Base-by-base conservation (phyloP, 108 stramenopile species). In the Pseudonitzschia multiseries region DNA sequence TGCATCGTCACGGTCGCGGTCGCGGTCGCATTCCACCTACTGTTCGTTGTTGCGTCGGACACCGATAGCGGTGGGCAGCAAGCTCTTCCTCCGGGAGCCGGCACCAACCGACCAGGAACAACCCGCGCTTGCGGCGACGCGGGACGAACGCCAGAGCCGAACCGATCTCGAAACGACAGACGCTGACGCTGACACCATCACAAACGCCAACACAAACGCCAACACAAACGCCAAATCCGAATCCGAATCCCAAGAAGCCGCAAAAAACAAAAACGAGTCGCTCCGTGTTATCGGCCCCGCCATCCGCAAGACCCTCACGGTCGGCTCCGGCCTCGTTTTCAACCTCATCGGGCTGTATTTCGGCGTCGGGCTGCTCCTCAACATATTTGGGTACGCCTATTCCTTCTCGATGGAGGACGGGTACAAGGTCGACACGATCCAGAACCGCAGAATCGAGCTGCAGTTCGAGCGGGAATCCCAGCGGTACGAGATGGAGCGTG, bases 391-490 rank as follows among this genome's bases (percentile, higher is more conserved):
- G 5, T 62, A 62, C 36, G 61, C 33, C 26, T 62, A 62, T 14
- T 26, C 26, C 12, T 62, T 62, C 15, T n/a, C 20, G 18, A 36
- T 62, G 18, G 20, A 62, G 32, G 61, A 40, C 8, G 61, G 61
- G 8, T 40, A 40, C 36, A 33, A 62, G n/a, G 40, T 62, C 36
- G 61, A 62, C 36, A 62, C 61, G 36, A 62, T 62, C 26, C 17
- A 40, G 36, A 33, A 62, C 32, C 26, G n/a, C 27, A 62, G 61
- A 40, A 62, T 40, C 20, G 33, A 62, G n/a, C 15, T 26, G 15
- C 61, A 62, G 29, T 62, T 62, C 36, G 33, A 62, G n/a, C 61
- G 32, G n/a, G 61, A 40, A 62, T 62, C 61, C 14, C 4, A 14
- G 36, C 61, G 36, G 36, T 62, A 62, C 61, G 61, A 62, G 20